These are phyloP conservation scores for Mycena kentingensis DNA, from an alignment of 768 basidiomycete genomes.

Conservation along the genomic window DNA sequence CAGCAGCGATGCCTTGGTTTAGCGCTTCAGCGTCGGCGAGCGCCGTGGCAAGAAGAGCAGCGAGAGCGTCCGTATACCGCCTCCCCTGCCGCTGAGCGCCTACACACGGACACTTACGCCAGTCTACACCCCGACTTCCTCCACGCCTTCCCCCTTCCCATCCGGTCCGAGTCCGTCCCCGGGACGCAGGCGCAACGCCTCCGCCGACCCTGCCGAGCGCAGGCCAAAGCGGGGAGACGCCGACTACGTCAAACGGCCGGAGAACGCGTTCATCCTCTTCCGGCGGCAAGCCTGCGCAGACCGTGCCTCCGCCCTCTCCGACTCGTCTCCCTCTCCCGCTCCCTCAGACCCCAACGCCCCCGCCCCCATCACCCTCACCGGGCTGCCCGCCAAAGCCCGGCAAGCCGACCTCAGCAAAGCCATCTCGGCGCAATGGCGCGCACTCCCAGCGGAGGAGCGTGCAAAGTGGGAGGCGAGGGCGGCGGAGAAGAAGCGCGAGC, in stretches of 20 bases:
- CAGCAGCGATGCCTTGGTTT: no score
- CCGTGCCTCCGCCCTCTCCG: conserved; percentile 31
- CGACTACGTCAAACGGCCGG: conserved; percentile 81
- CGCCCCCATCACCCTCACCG: conserved; percentile 16
- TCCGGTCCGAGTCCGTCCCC: background rate
- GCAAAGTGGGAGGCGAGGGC: conserved; percentile 76
- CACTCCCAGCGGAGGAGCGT: conserved; percentile 63
- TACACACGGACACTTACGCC: conserved; percentile 19
- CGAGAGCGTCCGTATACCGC: no score
- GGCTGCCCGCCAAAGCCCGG: conserved; percentile 62
- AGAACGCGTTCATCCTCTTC: conserved; percentile 86
- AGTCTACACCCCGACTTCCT: background rate
- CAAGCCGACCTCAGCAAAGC: conserved; percentile 81
- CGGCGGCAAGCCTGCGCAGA: conserved; percentile 78
- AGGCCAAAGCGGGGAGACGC: conserved; percentile 74
- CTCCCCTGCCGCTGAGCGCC: conserved; percentile 38
- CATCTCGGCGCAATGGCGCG: conserved; percentile 81
- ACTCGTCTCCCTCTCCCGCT: conserved; percentile 6
- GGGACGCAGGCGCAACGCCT: conserved; percentile 2
- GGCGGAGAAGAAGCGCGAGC: conserved; percentile 79
- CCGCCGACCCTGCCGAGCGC: conserved; percentile 38
- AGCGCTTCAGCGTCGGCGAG: no score
- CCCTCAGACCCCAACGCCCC: background rate
- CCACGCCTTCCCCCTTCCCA: background rate
- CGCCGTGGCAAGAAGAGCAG: no score